Conservation (phyloP, 345 rosid genomes). For the Citrus glauca region DNA sequence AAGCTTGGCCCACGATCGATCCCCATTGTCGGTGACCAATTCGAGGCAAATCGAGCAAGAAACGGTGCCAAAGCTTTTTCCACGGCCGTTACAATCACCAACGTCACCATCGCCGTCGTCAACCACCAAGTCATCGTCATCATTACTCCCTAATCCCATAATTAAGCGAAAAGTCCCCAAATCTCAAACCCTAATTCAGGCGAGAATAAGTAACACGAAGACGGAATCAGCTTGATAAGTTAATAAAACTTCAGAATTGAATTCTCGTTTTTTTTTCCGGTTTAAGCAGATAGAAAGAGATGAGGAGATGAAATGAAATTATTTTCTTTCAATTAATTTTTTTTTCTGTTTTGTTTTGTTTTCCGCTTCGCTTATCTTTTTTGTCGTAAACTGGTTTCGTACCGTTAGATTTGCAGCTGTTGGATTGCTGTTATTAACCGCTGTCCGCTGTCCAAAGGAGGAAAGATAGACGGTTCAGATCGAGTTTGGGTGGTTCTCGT, state of each 20-base stretch:
- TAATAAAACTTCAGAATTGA: background rate
- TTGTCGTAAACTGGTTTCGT: slow-evolving; percentile 17
- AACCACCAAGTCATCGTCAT: slow-evolving; percentile 41
- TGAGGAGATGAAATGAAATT: background rate
- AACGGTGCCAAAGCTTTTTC: slow-evolving; percentile 52
- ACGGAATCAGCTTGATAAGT: background rate
- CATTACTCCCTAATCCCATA: slow-evolving; percentile 75
- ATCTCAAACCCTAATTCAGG: slow-evolving; percentile 23
- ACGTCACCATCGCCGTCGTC: slow-evolving; percentile 39
- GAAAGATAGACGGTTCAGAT: slow-evolving; percentile 30
- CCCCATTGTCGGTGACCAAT: slow-evolving; percentile 60
- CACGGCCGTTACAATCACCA: slow-evolving; percentile 33
- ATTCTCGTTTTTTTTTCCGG: background rate
- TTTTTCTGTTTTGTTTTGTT: background rate
- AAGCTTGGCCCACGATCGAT: slow-evolving; percentile 97
- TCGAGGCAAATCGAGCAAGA: slow-evolving; percentile 98
- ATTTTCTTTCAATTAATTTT: background rate
- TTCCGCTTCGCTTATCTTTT: background rate
- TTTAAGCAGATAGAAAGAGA: background rate
- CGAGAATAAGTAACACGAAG: background rate
- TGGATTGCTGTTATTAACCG: slow-evolving; percentile 39
- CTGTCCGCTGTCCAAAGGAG: slow-evolving; percentile 29
- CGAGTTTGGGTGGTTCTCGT: background rate
- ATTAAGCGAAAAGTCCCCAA: slow-evolving; percentile 14
- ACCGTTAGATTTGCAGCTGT: slow-evolving; percentile 37